Evolutionary conservation across 345 rosid species (phyloP).

Genomic region (Durio zibethinus): DNA sequence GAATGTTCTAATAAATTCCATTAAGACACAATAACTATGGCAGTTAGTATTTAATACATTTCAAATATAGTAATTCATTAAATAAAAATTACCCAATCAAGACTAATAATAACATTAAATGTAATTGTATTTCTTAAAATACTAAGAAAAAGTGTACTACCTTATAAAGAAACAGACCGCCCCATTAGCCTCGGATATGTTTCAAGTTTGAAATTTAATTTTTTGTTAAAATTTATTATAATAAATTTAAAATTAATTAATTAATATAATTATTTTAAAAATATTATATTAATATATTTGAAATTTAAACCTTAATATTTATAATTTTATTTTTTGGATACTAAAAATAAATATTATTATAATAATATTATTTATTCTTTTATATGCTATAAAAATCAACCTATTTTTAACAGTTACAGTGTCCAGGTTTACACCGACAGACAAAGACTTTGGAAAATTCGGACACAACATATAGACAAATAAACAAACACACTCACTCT

Average conservation of each 20-base stretch:
- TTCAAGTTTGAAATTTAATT: too few species aligned
- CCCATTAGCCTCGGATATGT: too few species aligned
- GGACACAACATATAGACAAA: background rate
- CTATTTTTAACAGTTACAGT: background rate
- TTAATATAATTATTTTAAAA: too few species aligned
- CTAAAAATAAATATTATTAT: too few species aligned
- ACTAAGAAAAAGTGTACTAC: background rate
- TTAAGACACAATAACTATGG: background rate
- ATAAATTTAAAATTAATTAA: too few species aligned
- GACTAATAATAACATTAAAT: background rate
- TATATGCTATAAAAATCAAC: too few species aligned
- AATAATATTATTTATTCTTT: too few species aligned
- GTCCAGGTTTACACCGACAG: background rate
- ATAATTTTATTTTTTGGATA: too few species aligned
- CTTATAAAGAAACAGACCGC: background rate
- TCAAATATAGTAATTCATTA: background rate
- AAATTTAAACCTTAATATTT: too few species aligned
- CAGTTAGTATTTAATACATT: background rate
- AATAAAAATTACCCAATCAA: background rate
- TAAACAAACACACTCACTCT: background rate
- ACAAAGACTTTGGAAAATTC: background rate
- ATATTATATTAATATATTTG: too few species aligned
- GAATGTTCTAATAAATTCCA: background rate
- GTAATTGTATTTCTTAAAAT: background rate
- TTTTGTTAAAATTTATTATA: too few species aligned